phyloP scores from a whole-genome alignment of 2,329 filamentous ascomycete genomes.

The Waltergamsia citrina region DNA sequence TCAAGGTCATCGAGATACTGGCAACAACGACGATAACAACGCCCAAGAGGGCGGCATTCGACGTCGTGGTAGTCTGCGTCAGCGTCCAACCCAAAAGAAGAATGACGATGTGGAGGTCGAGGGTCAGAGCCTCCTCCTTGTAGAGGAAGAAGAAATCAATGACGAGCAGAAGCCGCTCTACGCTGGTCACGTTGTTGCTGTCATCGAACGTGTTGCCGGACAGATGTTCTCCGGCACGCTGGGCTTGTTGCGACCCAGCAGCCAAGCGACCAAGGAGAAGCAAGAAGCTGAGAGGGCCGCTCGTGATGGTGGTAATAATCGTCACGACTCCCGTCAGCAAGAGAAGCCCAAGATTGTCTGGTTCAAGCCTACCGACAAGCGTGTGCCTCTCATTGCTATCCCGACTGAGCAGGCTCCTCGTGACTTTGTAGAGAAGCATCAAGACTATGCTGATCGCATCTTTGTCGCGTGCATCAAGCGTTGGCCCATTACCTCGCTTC shows the following conservation, averaged over 20 bases:
- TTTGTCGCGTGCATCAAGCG: conserved; percentile 99
- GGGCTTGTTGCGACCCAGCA: conserved; percentile 87
- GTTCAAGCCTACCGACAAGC: conserved; percentile 99
- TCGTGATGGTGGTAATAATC: conserved; percentile 65
- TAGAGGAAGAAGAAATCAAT: conserved; percentile 97
- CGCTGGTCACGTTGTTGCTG: conserved; percentile 92
- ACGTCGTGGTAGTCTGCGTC: conserved; percentile 86
- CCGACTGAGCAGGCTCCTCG: conserved; percentile 95
- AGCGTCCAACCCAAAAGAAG: conserved; percentile 98
- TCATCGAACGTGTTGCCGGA: conserved; percentile 91
- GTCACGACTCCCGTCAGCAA: conserved; percentile 67
- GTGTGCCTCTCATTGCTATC: conserved; percentile 94
- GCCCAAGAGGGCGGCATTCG: conserved; percentile 76
- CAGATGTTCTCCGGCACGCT: conserved; percentile 99
- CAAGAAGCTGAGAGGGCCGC: conserved; percentile 93
- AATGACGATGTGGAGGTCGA: conserved; percentile 99
- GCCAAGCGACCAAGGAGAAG: conserved; percentile 98
- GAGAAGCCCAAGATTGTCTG: conserved; percentile 99
- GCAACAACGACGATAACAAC: conserved; percentile 52
- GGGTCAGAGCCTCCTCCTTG: conserved; percentile 89
- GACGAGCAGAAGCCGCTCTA: conserved; percentile 97
- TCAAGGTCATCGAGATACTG: conserved; percentile 55
- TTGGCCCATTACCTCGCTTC: conserved; percentile 98
- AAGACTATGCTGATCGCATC: conserved; percentile 94
- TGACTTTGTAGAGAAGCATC: conserved; percentile 97